Percentiles rank a stretch among this genome's conserved stretches.
phyloP scores from a whole-genome alignment of 176 grass and related monocot genomes.

The Aechmea fasciata region DNA sequence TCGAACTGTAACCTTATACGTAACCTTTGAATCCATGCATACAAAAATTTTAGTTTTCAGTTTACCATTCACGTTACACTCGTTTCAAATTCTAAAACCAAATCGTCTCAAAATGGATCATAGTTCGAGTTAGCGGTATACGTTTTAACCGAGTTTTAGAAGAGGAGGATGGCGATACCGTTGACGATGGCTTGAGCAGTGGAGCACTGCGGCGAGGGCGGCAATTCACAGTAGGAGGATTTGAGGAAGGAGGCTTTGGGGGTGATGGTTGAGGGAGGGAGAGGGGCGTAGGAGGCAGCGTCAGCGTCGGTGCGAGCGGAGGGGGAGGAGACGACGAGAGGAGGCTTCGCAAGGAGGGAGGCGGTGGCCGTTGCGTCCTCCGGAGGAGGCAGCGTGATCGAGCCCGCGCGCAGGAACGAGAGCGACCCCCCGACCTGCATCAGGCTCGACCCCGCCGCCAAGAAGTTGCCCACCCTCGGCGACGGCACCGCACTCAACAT shows the following conservation, averaged over 20 bases:
- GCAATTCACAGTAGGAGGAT: conserved; percentile 51
- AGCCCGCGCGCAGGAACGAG: conserved; percentile 34
- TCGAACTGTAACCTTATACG: too few relatives aligned
- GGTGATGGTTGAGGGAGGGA: not conserved
- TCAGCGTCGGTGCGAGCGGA: conserved; percentile 6
- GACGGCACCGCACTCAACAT: conserved; percentile 43
- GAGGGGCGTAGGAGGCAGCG: not conserved
- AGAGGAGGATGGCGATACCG: conserved; percentile 18
- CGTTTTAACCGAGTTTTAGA: not conserved
- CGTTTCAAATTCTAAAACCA: not conserved
- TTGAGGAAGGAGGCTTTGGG: conserved; percentile 27
- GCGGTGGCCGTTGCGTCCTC: conserved; percentile 13
- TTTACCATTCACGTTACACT: too few relatives aligned
- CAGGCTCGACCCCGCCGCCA: conserved; percentile 34
- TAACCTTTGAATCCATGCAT: too few relatives aligned
- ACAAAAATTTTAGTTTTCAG: too few relatives aligned
- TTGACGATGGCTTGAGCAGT: conserved; percentile 50
- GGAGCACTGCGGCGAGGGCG: conserved; percentile 54
- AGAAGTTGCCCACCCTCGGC: conserved; percentile 38
- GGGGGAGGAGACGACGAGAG: conserved; percentile 21
- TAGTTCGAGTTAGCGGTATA: too few relatives aligned
- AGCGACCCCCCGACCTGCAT: not conserved
- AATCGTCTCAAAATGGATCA: too few relatives aligned
- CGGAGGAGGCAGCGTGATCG: not conserved
- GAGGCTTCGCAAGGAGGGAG: conserved; percentile 25